Percentiles rank a stretch among this genome's conserved stretches.
Conservation (phyloP, 345 rosid genomes). For the Gossypium bickii region DNA sequence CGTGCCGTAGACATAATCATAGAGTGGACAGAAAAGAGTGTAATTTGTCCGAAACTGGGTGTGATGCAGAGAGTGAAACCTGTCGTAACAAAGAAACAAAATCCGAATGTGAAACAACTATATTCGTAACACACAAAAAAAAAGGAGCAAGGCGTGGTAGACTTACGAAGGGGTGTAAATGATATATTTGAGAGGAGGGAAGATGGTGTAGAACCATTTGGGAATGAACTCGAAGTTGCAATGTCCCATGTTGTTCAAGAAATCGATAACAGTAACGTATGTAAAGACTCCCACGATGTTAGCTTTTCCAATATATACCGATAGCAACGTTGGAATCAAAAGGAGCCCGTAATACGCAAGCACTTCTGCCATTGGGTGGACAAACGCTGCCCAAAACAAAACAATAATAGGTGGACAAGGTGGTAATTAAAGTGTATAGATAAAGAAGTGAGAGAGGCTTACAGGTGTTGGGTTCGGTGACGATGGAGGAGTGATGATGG, state of each 20-base stretch:
- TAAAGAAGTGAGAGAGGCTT: neutral
- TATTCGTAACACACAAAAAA: neutral
- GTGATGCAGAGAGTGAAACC: constrained; percentile 49
- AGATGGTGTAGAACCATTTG: neutral
- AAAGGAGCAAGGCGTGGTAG: neutral
- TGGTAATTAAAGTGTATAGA: neutral
- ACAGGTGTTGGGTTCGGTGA: constrained; percentile 86
- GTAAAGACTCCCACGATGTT: constrained; percentile 5
- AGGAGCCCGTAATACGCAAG: constrained; percentile 4
- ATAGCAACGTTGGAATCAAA: constrained; percentile 2
- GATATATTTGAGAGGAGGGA: constrained; percentile 11
- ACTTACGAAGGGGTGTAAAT: constrained; percentile 10
- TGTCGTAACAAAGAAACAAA: constrained; percentile 11
- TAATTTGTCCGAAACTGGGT: constrained; percentile 49
- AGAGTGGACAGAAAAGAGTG: constrained; percentile 49
- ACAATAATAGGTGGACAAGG: neutral
- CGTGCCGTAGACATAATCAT: constrained; percentile 39
- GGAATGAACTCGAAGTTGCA: constrained; percentile 10
- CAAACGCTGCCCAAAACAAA: neutral
- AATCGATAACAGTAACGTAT: constrained; percentile 8
- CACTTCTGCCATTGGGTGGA: constrained; percentile 6
- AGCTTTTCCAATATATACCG: constrained; percentile 4
- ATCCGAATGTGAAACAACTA: neutral
- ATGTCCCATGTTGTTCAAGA: constrained; percentile 1
- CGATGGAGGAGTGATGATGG: constrained; percentile 78